Conservation (phyloP, 805 yeast species). For the Clavispora asparagi region DNA sequence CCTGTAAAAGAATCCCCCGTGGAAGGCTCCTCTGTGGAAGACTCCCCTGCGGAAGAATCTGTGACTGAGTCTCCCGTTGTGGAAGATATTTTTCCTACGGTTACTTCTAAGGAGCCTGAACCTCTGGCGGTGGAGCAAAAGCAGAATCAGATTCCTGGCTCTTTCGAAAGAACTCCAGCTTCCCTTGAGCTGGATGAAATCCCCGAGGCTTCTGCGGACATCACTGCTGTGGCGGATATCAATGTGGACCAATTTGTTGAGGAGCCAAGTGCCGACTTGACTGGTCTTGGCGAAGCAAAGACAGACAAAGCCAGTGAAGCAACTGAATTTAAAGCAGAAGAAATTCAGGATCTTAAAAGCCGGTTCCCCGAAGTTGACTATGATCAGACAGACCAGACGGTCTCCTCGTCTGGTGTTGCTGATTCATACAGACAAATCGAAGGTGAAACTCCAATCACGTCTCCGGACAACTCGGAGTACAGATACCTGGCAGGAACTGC, state of each 20-base stretch:
- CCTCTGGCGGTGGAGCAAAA: not conserved
- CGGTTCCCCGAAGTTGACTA: constrained; percentile 29
- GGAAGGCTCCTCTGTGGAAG: too few relatives aligned
- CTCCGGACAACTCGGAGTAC: constrained; percentile 46
- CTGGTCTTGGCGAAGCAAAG: constrained; percentile 18
- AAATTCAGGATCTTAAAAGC: constrained; percentile 9
- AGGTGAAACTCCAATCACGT: constrained; percentile 43
- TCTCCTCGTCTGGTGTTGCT: constrained; percentile 30
- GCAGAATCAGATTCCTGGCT: not conserved
- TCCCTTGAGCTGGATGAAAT: not conserved
- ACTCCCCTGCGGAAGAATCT: not conserved
- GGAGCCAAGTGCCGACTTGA: constrained; percentile 22
- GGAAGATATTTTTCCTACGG: too few relatives aligned
- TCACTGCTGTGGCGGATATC: constrained; percentile 2
- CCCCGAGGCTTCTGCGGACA: not conserved
- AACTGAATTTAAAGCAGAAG: constrained; percentile 10
- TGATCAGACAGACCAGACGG: constrained; percentile 24
- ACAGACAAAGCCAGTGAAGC: not conserved
- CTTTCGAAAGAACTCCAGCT: not conserved
- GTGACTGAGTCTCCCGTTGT: not conserved
- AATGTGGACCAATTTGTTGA: constrained; percentile 25
- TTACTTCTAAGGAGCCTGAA: not conserved
- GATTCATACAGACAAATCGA: constrained; percentile 22
- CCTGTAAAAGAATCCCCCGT: too few relatives aligned
- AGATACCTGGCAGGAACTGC: constrained; percentile 32